phyloP scores from a whole-genome alignment of 345 rosid genomes.

The Camelina laxa region DNA sequence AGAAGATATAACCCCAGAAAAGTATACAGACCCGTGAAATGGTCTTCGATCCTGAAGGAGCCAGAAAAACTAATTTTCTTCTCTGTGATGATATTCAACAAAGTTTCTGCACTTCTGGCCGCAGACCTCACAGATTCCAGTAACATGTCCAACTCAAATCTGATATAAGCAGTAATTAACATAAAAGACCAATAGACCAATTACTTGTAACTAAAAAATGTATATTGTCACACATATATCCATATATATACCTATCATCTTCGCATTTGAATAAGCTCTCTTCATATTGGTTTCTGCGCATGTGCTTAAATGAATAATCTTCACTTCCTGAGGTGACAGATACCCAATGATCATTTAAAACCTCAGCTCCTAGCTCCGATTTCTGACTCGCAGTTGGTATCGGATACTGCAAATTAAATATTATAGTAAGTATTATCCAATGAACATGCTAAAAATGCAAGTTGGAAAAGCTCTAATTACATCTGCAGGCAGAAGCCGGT shows the following conservation, averaged over 20 bases:
- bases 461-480: constrained; percentile 50
- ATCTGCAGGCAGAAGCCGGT: constrained; percentile 89
- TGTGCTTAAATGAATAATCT: constrained; percentile 96
- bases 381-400: constrained; percentile 75
- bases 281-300: constrained; percentile 96
- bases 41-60: constrained; percentile 66
- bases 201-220: constrained; percentile 8
- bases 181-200: not conserved
- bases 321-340: constrained; percentile 99
- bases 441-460: constrained; percentile 22
- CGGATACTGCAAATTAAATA: constrained; percentile 68
- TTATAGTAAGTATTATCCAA: constrained; percentile 13
- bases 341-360: constrained; percentile 96
- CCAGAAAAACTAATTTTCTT: constrained; percentile 54
- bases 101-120: constrained; percentile 72
- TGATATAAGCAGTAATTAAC: constrained; percentile 36
- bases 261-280: constrained; percentile 97
- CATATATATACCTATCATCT: constrained; percentile 76
- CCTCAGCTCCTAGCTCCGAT: constrained; percentile 72
- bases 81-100: constrained; percentile 71
- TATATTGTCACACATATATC: not conserved
- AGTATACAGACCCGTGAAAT: constrained; percentile 73
- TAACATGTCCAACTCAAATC: constrained; percentile 99
- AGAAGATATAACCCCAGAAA: constrained; percentile 24
- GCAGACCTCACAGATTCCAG: constrained; percentile 91